Evolutionary conservation across 2,329 filamentous ascomycete genomes (phyloP).

Genomic region (Huntiella savannae): DNA sequence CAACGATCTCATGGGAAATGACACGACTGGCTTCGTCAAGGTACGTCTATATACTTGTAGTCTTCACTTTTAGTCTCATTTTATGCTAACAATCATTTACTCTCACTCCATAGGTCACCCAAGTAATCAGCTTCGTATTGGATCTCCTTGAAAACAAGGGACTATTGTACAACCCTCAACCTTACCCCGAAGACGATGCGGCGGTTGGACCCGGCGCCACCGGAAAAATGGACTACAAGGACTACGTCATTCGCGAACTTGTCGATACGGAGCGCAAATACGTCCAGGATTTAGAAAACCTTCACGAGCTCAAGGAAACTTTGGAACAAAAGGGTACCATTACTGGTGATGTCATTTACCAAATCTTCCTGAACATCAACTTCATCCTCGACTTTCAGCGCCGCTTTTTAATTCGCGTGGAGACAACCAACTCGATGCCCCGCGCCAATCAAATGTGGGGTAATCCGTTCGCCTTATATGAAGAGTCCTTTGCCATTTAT

Average conservation of each 20-base stretch:
- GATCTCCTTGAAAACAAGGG: slow-evolving; percentile 68
- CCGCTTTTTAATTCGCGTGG: slow-evolving; percentile 82
- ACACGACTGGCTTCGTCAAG: slow-evolving; percentile 95
- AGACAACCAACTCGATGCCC: slow-evolving; percentile 78
- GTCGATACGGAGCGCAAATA: slow-evolving; percentile 95
- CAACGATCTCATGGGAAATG: slow-evolving; percentile 75
- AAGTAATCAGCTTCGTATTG: slow-evolving; percentile 80
- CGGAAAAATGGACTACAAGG: slow-evolving; percentile 52
- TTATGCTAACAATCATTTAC: slow-evolving; percentile 7
- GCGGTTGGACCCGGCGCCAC: slow-evolving; percentile 28
- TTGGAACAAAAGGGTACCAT: slow-evolving; percentile 76
- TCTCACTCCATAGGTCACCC: slow-evolving; percentile 40
- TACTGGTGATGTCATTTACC: slow-evolving; percentile 74
- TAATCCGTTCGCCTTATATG: slow-evolving; percentile 68
- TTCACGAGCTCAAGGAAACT: slow-evolving; percentile 79
- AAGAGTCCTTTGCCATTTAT: slow-evolving; percentile 80
- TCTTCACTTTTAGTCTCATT: background rate
- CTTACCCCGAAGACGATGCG: slow-evolving; percentile 33
- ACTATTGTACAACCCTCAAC: slow-evolving; percentile 43
- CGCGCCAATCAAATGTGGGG: slow-evolving; percentile 75
- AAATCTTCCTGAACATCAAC: slow-evolving; percentile 94
- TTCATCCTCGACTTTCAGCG: slow-evolving; percentile 88
- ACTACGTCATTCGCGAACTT: slow-evolving; percentile 80
- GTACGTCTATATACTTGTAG: slow-evolving; percentile 24
- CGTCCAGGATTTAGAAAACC: slow-evolving; percentile 85